Base-by-base conservation (phyloP, 1,284 basidiomycete genomes). In the Pterulicium gracile region DNA sequence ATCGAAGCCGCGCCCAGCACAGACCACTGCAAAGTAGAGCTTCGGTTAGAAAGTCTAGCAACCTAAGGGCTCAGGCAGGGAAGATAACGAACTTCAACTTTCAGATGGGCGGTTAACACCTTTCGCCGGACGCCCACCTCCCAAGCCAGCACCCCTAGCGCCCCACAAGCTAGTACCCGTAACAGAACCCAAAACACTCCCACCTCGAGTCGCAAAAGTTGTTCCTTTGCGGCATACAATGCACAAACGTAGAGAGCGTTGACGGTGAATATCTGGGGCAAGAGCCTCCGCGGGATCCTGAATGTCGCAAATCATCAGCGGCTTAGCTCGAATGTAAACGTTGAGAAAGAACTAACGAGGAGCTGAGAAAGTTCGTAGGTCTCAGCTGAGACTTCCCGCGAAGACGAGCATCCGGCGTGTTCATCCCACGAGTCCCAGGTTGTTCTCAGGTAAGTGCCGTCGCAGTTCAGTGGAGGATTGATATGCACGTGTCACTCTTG, bases 121-220 rank as follows among this genome's bases (percentile, higher is more conserved):
- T 32, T 32, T 54, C 77, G 69, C 3, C 74, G 72, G 0, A 72
- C 75, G 41, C 67, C 52, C 1, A 61, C 69, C 51, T 79, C 76
- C 77, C 80, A 78, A 13, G 74, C 59, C 24, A 82, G 50, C 40
- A 75, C 69, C 17, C 73, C 77, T 44, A 84, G 55, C 18, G 73
- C 81, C 24, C 75, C 79, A 53, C 76, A 76, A 3, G 79, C 80
- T 45, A 87, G 64, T 39, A 83, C 69, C 50, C 83, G 66, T 63
- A 85, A 79, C 22, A 81, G 66, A 17, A 83, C 66, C 85, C 83
- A 86, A 56, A 85, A 81, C 3, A 81, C 73, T 10, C 80, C 80
- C 17, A 80, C 70, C 60, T 84, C 77, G 43, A 72, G 70, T 18
- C 73, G 66, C 42, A 87, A 62, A 2, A 85, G 59, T 65, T 75